These are phyloP conservation scores for Talaromyces sp. DNA, from an alignment of 2,329 filamentous ascomycete genomes.

Conservation along the genomic window DNA sequence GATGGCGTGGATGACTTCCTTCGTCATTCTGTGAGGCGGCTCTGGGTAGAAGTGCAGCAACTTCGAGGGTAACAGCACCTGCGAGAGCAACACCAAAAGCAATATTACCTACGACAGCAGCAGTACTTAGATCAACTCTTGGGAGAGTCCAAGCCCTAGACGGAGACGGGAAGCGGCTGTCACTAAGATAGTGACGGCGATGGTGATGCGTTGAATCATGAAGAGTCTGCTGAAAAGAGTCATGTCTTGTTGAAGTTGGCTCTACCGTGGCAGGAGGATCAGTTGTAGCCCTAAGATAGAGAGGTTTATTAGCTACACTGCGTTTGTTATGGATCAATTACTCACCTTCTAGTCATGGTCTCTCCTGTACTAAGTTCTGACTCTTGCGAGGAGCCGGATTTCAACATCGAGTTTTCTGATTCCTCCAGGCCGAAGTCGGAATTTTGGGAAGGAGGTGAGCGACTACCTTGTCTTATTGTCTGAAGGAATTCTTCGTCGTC, in stretches of 20 bases:
- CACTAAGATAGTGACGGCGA: conserved; percentile 29
- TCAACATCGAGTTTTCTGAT: neutral
- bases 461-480: neutral
- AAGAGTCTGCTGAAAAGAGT: neutral
- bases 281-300: neutral
- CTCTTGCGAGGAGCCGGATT: neutral
- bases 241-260: neutral
- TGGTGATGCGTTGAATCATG: conserved; percentile 20
- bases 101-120: conserved; percentile 59
- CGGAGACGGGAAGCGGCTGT: conserved; percentile 46
- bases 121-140: conserved; percentile 52
- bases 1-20: conserved; percentile 46
- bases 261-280: neutral
- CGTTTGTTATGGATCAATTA: neutral
- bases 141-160: conserved; percentile 53
- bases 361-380: neutral
- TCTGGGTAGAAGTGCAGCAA: conserved; percentile 27
- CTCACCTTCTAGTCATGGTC: neutral
- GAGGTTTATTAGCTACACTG: neutral
- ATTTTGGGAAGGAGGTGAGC: neutral
- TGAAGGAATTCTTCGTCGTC: neutral
- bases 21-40: conserved; percentile 51
- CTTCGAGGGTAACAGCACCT: conserved; percentile 51
- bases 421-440: neutral
- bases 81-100: conserved; percentile 48